These are phyloP conservation scores for Dryadomyces sulphureus DNA, from an alignment of 2,329 filamentous ascomycete species.

Conservation along the genomic window DNA sequence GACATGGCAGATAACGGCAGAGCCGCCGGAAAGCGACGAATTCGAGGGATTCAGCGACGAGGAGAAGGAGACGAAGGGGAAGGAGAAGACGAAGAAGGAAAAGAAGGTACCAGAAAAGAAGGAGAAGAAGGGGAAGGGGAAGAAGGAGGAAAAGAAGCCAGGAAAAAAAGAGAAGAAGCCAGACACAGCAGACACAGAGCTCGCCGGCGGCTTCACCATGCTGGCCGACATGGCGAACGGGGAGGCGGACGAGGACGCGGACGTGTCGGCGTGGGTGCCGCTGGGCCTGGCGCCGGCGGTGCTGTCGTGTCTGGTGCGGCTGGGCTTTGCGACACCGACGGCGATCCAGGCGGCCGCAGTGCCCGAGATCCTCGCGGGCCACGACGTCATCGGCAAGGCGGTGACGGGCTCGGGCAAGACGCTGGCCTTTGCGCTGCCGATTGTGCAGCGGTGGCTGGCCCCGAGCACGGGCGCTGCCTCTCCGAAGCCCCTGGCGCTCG, in stretches of 20 bases:
- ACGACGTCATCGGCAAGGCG: conserved; percentile 90
- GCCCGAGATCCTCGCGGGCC: conserved; percentile 65
- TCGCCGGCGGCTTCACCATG: conserved; percentile 38
- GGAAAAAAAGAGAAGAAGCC: conserved; percentile 17
- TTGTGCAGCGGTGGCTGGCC: conserved; percentile 65
- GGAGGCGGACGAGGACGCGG: conserved; percentile 37
- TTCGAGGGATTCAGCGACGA: conserved; percentile 20
- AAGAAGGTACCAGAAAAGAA: conserved; percentile 6
- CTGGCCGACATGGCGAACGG: conserved; percentile 38
- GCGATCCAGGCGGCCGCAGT: conserved; percentile 68
- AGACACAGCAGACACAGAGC: conserved; percentile 24
- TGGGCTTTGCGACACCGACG: conserved; percentile 72
- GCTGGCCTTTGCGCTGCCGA: conserved; percentile 83
- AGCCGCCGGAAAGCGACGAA: conserved; percentile 14
- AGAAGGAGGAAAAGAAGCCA: conserved; percentile 15
- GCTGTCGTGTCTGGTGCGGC: conserved; percentile 58
- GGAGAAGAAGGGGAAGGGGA: conserved; percentile 4
- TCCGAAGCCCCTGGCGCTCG: conserved; percentile 51
- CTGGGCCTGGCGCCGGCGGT: conserved; percentile 59
- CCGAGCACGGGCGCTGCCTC: no score
- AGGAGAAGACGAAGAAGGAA: conserved; percentile 7
- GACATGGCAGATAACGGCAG: conserved; percentile 17
- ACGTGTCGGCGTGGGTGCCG: conserved; percentile 65
- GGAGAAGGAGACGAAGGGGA: conserved; percentile 1
- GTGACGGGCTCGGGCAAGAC: conserved; percentile 96